Conservation (phyloP, 805 yeast genomes). For the Starmerella gropengiesseri region DNA sequence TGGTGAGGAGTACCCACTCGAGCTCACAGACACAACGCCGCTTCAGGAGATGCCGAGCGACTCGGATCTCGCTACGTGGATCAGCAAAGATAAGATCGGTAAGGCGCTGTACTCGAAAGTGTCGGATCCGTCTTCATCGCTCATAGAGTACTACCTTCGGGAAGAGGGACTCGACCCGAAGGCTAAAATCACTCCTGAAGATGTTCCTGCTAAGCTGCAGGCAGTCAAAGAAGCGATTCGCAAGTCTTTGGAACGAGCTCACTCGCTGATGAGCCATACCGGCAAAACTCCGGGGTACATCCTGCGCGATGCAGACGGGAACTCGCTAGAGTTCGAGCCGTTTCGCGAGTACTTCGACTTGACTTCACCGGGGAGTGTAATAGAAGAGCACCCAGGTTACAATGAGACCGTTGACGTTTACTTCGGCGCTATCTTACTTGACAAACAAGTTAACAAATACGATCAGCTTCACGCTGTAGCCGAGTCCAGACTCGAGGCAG, state of each 20-base stretch:
- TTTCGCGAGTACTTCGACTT: constrained; percentile 29
- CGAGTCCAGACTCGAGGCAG: constrained; percentile 58
- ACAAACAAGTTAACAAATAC: constrained; percentile 59
- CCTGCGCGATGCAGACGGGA: constrained; percentile 14
- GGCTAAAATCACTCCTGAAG: constrained; percentile 22
- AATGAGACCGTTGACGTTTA: constrained; percentile 73
- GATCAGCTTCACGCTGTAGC: constrained; percentile 54
- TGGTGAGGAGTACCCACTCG: constrained; percentile 51
- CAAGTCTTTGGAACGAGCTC: constrained; percentile 28
- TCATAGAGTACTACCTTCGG: constrained; percentile 50
- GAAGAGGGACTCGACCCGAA: constrained; percentile 40
- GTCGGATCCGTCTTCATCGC: constrained; percentile 67
- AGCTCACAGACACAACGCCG: constrained; percentile 3
- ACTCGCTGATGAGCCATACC: constrained; percentile 9
- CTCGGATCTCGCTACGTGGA: constrained; percentile 34
- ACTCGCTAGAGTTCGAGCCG: constrained; percentile 25
- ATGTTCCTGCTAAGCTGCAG: constrained; percentile 21
- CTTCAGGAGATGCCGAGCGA: constrained; percentile 39
- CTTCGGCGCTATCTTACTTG: constrained; percentile 75
- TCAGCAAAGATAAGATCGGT: constrained; percentile 34
- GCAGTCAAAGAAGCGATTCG: constrained; percentile 23
- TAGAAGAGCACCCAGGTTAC: constrained; percentile 45
- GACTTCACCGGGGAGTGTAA: constrained; percentile 27
- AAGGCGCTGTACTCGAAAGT: constrained; percentile 57
- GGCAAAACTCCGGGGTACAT: constrained; percentile 17